Evolutionary conservation across 2,329 filamentous ascomycete genomes (phyloP).

Genomic region (Penicillium frequentans): DNA sequence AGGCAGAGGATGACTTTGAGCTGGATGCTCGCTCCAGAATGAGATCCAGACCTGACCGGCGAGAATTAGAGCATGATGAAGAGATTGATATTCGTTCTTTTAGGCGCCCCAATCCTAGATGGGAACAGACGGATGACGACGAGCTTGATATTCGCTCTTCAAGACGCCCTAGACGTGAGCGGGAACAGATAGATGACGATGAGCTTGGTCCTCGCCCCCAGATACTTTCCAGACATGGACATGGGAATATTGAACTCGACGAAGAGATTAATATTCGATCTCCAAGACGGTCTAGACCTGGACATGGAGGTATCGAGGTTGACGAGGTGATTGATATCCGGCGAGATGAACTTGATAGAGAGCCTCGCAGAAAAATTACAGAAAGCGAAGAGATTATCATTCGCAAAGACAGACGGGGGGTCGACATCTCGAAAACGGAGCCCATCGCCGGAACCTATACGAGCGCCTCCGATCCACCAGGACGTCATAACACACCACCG

Average conservation of each 20-base stretch:
- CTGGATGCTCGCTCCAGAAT: not conserved
- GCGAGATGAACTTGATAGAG: constrained; percentile 24
- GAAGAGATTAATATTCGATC: constrained; percentile 21
- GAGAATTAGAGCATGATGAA: not conserved
- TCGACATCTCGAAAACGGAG: constrained; percentile 50
- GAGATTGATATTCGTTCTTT: too few relatives aligned
- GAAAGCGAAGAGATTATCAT: constrained; percentile 10
- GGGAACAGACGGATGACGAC: not conserved
- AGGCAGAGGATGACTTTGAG: not conserved
- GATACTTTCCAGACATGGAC: constrained; percentile 4
- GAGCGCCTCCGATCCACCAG: constrained; percentile 77
- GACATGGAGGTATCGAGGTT: not conserved
- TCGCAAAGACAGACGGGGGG: constrained; percentile 16
- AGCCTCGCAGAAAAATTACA: constrained; percentile 1
- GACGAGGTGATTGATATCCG: constrained; percentile 41
- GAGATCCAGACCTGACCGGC: not conserved
- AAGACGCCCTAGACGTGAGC: constrained; percentile 2
- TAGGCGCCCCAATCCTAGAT: not conserved
- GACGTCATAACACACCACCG: constrained; percentile 88
- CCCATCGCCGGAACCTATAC: constrained; percentile 61
- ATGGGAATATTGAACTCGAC: constrained; percentile 15
- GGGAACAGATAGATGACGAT: constrained; percentile 2
- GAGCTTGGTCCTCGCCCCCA: constrained; percentile 6
- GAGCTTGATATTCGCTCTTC: not conserved
- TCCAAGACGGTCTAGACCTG: not conserved